Base-by-base conservation (phyloP, 2,329 filamentous ascomycete species). In the Colletotrichum endophyticum region DNA sequence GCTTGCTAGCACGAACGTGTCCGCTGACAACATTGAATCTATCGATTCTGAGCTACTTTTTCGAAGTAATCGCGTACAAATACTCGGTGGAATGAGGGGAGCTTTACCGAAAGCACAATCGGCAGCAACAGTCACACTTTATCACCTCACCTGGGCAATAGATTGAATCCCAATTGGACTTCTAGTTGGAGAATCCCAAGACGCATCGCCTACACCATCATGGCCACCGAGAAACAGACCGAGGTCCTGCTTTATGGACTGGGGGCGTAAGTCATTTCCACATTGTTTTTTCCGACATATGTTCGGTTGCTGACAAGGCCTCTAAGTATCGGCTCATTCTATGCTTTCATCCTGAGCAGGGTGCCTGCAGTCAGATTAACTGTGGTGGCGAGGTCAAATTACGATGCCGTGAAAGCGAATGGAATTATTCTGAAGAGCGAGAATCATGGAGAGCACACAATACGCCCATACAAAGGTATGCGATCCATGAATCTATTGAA, bases 301-400 rank as follows among this genome's bases (percentile, higher is more conserved):
- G 5, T 34, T 15, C 25, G 4, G 3, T 36, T 34, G 15, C 57
- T 76, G 64, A 76, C 64, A 9, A 5, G 22, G 7, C 8, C 64
- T 2, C 36, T 7, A 62, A 91, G 89, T 0, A 91, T 91, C 68
- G 90, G 90, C 32, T 90, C 89, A 3, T 91, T 92, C 78, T 92
- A 92, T 79, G 88, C 89, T 9, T 91, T 91, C 75, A 87, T 91
- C 44, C 79, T 91, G 0, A 86, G 84, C 69, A 85, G 87, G 4
- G 83, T 81, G 36, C 77, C 84, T 4, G 82, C 85, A 32, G 86
- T 90, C 22, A 83, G 86, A n/a, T 86, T 93, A 27, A 92, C 91
- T 0, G 90, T 91, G 3, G 88, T 92, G 59, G 92, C 91, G 59
- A 88, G 91, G 28, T 92, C 91, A 1, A 93, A 93, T 80, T 92